Evolutionary conservation across 2,329 filamentous ascomycete genomes (phyloP).

Genomic region (Cladosporium sp.): DNA sequence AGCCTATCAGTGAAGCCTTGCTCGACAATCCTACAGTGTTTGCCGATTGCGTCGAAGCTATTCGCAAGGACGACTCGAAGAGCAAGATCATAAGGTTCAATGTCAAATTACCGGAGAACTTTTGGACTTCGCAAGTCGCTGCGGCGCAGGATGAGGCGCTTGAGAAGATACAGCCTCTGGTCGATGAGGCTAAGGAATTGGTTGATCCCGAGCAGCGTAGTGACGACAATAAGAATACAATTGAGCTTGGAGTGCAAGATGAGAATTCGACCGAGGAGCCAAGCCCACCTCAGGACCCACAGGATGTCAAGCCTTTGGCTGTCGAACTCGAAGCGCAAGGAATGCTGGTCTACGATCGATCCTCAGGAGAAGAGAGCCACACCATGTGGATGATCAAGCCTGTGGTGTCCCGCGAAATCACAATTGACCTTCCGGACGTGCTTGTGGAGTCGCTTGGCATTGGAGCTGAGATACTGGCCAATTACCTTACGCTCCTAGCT

Average conservation of each 20-base stretch:
- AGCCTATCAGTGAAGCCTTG: constrained; percentile 76
- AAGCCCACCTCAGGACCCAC: constrained; percentile 9
- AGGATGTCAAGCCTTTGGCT: constrained; percentile 45
- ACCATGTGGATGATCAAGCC: constrained; percentile 99
- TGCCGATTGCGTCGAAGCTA: constrained; percentile 77
- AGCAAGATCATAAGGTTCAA: constrained; percentile 87
- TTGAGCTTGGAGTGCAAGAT: constrained; percentile 20
- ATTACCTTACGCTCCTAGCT: constrained; percentile 85
- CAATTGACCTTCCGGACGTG: constrained; percentile 85
- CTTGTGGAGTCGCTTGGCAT: constrained; percentile 93
- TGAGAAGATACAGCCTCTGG: neutral
- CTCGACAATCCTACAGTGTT: constrained; percentile 80
- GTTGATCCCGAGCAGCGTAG: constrained; percentile 19
- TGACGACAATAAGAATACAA: constrained; percentile 24
- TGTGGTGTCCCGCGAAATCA: constrained; percentile 85
- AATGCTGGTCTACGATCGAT: constrained; percentile 94
- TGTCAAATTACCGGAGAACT: constrained; percentile 46
- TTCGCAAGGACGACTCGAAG: constrained; percentile 88
- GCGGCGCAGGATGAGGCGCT: constrained; percentile 34
- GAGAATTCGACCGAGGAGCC: neutral
- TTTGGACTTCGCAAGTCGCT: constrained; percentile 46
- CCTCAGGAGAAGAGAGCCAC: constrained; percentile 84
- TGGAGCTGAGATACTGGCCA: constrained; percentile 89
- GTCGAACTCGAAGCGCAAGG: constrained; percentile 92
- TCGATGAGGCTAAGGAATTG: neutral